Conservation (phyloP, 2,329 filamentous ascomycete genomes). For the Fusarium humuli region DNA sequence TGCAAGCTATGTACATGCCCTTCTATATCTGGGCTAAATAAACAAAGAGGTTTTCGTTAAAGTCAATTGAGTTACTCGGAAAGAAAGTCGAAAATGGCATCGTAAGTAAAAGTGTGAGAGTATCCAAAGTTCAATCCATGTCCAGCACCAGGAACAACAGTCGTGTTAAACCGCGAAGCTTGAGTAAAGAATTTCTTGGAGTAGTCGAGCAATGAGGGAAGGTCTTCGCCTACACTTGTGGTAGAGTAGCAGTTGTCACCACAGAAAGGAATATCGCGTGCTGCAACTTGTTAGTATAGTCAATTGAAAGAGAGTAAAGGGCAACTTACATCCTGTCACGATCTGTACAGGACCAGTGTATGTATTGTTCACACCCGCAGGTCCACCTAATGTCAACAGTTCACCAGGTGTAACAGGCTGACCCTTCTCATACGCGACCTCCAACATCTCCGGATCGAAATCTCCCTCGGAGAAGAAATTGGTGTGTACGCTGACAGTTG, state of each 20-base stretch:
- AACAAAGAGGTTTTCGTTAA: background rate
- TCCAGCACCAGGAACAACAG: constrained; percentile 64
- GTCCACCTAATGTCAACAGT: constrained; percentile 64
- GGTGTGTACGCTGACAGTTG: constrained; percentile 62
- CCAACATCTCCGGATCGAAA: constrained; percentile 67
- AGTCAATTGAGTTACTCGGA: constrained; percentile 13
- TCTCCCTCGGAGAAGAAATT: constrained; percentile 64
- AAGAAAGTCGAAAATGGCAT: constrained; percentile 55
- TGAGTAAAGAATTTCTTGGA: constrained; percentile 58
- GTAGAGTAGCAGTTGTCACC: constrained; percentile 69
- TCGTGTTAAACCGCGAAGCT: constrained; percentile 62
- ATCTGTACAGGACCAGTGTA: constrained; percentile 68
- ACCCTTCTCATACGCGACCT: constrained; percentile 58
- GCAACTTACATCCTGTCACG: constrained; percentile 64
- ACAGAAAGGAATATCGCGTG: constrained; percentile 67
- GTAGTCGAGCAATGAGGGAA: constrained; percentile 56
- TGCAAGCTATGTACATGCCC: constrained; percentile 1
- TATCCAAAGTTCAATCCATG: constrained; percentile 64
- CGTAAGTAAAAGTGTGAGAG: constrained; percentile 50
- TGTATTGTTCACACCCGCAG: constrained; percentile 48
- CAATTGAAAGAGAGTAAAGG: background rate
- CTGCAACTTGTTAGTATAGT: constrained; percentile 44
- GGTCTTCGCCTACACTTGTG: constrained; percentile 51
- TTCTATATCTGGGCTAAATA: background rate
- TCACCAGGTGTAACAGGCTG: constrained; percentile 70